These are phyloP conservation scores for Colletotrichum sp. DNA, from an alignment of 2,329 filamentous ascomycete genomes.

Conservation along the genomic window DNA sequence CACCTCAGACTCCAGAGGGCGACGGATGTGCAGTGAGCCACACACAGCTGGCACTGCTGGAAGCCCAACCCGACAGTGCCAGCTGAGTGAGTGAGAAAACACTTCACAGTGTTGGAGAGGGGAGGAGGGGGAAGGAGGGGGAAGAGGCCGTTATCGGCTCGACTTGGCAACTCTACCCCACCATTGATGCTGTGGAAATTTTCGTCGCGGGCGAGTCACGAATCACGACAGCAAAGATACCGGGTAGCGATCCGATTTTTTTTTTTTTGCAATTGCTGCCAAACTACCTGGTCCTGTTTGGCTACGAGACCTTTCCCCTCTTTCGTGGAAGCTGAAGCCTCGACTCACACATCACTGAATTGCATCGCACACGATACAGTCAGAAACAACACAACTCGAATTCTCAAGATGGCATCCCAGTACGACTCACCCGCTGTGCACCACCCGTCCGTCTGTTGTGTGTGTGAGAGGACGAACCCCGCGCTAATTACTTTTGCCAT, in stretches of 20 bases:
- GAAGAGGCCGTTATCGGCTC: conserved; percentile 12
- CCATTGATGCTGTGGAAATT: conserved; percentile 5
- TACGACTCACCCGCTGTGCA: neutral
- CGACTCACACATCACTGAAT: neutral
- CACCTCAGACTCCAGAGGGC: neutral
- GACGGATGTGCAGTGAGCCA: neutral
- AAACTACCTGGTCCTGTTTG: neutral
- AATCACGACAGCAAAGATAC: neutral
- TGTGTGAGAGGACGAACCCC: neutral
- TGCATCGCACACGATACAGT: neutral
- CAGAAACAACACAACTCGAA: neutral
- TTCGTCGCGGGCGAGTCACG: conserved; percentile 9
- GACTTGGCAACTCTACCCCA: conserved; percentile 6
- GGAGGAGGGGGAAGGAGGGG: neutral
- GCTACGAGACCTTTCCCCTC: neutral
- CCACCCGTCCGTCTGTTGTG: neutral
- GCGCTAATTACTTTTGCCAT: neutral
- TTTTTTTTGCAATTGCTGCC: neutral
- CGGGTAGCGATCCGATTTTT: neutral
- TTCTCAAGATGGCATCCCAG: conserved; percentile 15
- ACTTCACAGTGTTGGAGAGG: neutral
- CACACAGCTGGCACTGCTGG: neutral
- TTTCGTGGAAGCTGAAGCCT: neutral
- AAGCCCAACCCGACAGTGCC: neutral
- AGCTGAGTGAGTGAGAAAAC: neutral